phyloP scores from a whole-genome alignment of 2,329 filamentous ascomycete genomes.

The Stromatinia cepivora region DNA sequence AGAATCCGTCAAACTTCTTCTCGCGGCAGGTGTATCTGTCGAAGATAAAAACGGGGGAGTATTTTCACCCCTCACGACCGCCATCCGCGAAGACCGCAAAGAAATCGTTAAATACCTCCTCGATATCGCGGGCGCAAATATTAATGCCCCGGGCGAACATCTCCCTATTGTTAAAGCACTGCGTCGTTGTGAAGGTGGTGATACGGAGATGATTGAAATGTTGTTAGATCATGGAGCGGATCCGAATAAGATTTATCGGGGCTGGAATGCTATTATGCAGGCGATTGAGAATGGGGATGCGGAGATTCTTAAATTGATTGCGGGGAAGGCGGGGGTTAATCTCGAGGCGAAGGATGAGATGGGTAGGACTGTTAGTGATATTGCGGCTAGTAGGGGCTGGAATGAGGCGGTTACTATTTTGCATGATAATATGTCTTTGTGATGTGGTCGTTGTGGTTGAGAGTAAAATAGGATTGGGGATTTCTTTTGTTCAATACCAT shows the following conservation, averaged over 20 bases:
- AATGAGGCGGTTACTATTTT: slow-evolving; percentile 50
- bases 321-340: slow-evolving; percentile 52
- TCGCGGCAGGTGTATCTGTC: slow-evolving; percentile 52
- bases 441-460: background rate
- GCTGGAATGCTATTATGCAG: slow-evolving; percentile 66
- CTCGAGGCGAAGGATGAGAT: slow-evolving; percentile 55
- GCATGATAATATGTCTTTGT: slow-evolving; percentile 24
- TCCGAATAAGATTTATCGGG: slow-evolving; percentile 66
- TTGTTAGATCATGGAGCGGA: slow-evolving; percentile 64
- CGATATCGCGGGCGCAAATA: slow-evolving; percentile 60
- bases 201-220: slow-evolving; percentile 62
- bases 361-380: slow-evolving; percentile 55
- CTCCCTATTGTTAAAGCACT: slow-evolving; percentile 70
- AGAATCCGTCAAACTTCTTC: slow-evolving; percentile 60
- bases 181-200: slow-evolving; percentile 55
- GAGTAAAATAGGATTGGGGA: background rate
- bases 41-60: slow-evolving; percentile 73
- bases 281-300: slow-evolving; percentile 64
- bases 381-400: slow-evolving; percentile 59
- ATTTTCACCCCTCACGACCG: slow-evolving; percentile 68
- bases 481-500: background rate
- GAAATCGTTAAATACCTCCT: slow-evolving; percentile 63
- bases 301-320: slow-evolving; percentile 53
- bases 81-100: slow-evolving; percentile 62
- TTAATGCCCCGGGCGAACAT: slow-evolving; percentile 69